A percentile compares a stretch with the other conserved stretches of the same genome.
Evolutionary conservation across 495 filamentous ascomycete genomes (phyloP).

Genomic region (Sordaria brevicollis): DNA sequence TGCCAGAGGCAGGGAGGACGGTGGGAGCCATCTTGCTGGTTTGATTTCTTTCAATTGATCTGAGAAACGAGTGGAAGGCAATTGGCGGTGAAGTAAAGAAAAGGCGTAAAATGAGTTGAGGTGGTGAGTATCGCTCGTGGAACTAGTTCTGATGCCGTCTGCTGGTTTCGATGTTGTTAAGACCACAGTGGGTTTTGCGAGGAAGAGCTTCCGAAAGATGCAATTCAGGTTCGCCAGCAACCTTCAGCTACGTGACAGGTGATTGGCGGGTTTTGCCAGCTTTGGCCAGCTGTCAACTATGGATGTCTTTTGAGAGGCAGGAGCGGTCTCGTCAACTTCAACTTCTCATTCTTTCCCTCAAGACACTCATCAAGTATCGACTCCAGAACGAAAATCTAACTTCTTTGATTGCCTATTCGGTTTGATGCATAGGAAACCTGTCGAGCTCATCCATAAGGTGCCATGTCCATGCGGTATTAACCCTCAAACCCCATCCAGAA

Average conservation of each 20-base stretch:
- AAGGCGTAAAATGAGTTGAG: not conserved
- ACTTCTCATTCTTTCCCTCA: not conserved
- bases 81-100: not conserved
- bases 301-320: not conserved
- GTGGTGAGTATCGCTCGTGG: not conserved
- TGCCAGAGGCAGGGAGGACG: slow-evolving; percentile 41
- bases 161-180: not conserved
- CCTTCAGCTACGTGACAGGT: not conserved
- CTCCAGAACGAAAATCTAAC: not conserved
- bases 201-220: not conserved
- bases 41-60: not conserved
- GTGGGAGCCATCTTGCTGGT: slow-evolving; percentile 36
- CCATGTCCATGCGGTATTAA: not conserved
- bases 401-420: not conserved
- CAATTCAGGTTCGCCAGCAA: not conserved
- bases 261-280: not conserved
- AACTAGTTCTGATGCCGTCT: not conserved
- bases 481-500: not conserved
- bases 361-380: not conserved
- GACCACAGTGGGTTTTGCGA: not conserved
- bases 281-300: not conserved
- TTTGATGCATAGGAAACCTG: not conserved
- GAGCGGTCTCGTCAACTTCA: not conserved
- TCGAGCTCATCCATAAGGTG: not conserved
- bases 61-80: not conserved